Conservation (phyloP, 768 basidiomycete genomes). For the Boletus bicolor region DNA sequence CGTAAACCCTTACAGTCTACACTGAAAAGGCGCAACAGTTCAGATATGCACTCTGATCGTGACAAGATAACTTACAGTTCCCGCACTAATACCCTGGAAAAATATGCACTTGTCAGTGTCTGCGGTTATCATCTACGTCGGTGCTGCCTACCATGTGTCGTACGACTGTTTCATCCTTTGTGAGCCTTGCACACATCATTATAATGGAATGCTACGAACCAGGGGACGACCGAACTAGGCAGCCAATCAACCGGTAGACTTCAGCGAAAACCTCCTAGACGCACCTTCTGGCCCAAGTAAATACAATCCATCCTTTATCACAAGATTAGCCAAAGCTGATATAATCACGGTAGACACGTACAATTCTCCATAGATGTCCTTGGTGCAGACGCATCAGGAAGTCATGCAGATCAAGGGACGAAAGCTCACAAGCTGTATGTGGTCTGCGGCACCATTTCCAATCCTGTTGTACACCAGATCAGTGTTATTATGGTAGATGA, state of each 20-base stretch:
- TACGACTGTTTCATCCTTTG: slow-evolving; percentile 39
- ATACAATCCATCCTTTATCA: slow-evolving; percentile 84
- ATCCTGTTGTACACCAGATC: slow-evolving; percentile 43
- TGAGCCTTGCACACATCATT: slow-evolving; percentile 1
- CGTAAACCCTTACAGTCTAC: slow-evolving; percentile 59
- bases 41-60: background rate
- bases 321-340: background rate
- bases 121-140: background rate
- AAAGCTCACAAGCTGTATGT: slow-evolving; percentile 71
- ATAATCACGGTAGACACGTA: slow-evolving; percentile 24
- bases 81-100: slow-evolving; percentile 60
- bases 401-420: background rate
- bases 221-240: slow-evolving; percentile 70
- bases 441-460: slow-evolving; percentile 95
- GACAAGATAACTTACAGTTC: slow-evolving; percentile 56
- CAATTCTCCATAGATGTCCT: slow-evolving; percentile 98
- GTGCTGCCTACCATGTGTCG: slow-evolving; percentile 51
- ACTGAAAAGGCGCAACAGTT: slow-evolving; percentile 31
- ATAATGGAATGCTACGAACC: slow-evolving; percentile 38
- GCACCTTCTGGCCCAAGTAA: slow-evolving; percentile 89
- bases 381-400: background rate
- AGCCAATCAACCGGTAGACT: slow-evolving; percentile 1
- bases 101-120: slow-evolving; percentile 1
- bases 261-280: slow-evolving; percentile 9
- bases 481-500: background rate